Base-by-base conservation (phyloP, 495 filamentous ascomycete genomes). In the Symbiotaphrina buchneri region DNA sequence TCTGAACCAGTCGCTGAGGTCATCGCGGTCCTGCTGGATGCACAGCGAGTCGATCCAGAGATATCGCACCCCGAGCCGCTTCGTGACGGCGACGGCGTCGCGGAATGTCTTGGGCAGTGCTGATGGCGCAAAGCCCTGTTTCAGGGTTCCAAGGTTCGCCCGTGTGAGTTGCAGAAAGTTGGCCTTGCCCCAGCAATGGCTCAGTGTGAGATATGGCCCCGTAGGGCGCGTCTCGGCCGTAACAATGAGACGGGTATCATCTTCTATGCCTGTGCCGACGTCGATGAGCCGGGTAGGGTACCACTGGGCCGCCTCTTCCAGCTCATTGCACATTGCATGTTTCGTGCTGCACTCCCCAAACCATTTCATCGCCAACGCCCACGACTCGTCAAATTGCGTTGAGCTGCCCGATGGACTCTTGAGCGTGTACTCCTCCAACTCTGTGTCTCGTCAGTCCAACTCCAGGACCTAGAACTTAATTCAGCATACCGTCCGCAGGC, bases 21-120 rank as follows among this genome's bases (percentile, higher is more conserved):
- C 29, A 3, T 5, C 27, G 3, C 15, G 19, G 17, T 31, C 32
- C 32, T 35, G 32, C 4, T 30, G 14, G 21, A 35, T 35, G 28
- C 32, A 35, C 8, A 35, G 28, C 6, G 15, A 7, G 15, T 35
- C 32, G 13, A 35, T 34, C 32, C 32, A 35, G 8, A 35, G 30
- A 14, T 30, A 35, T 10, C 28, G 32, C 4, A 34, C 10, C 16
- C 26, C 26, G 1, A 35, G 16, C 21, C 7, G 8, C 10, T 16
- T 16, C 14, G 15, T 26, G 7, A 35, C 26, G 1, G 7, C 15
- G 15, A 35, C 25, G 11, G 32, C 32, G 31, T 35, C 32, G 17
- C 25, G 32, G 21, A 35, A 35, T 8, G 32, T n/a, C n/a, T n/a
- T n/a, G 10, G 32, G 15, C 7, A 35, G n/a, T 4, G 10, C 17